Evolutionary conservation across 768 basidiomycete genomes (phyloP), one percentile per base, ranked within the genome.

Genomic region (Pleurotus tuoliensis): DNA sequence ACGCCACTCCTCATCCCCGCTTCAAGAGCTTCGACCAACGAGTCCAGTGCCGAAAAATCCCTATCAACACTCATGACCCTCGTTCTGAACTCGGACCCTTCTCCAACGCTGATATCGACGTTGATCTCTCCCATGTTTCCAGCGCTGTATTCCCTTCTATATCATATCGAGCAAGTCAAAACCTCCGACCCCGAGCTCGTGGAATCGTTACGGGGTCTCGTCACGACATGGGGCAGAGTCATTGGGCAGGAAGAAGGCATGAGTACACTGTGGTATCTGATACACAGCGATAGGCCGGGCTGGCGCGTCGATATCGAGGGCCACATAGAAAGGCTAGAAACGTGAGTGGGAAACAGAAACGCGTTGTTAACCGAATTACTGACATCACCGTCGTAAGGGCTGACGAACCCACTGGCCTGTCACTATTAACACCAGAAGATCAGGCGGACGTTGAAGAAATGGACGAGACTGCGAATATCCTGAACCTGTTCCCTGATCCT

Each of bases 401-500:
- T 9, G 67, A 66, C 34, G 60, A 62, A 46, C 51, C 55, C 4
- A 41, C 69, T 16, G 63, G 67, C 0, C 70, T 78, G 13, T 67
- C 76, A 5, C 63, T 88, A 11, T 69, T 86, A 43, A 82, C 82
- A 1, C 83, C 87, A 3, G 74, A 80, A 37, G 76, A 81, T 55
- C 68, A 67, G 25, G 73, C 70, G 18, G 73, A 73, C 20, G 61
- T 68, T 0, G 79, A 76, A 9, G 76, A 80, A 39, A 65, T 77
- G 30, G 74, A 76, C 60, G 62, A 80, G 15, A 81, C 86, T 59
- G 66, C 77, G 25, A 84, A 85, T 61, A 66, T 86, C 7, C 73
- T 95, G 25, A 74, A 82, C 50, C 73, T 91, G 12, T 88, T 86
- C 57, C 94, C 94, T 1, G 86, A 93, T 63, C 90, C 95, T 1